Base-by-base conservation (phyloP, 306 rosid genomes). In the Prinsepia uniflora region DNA sequence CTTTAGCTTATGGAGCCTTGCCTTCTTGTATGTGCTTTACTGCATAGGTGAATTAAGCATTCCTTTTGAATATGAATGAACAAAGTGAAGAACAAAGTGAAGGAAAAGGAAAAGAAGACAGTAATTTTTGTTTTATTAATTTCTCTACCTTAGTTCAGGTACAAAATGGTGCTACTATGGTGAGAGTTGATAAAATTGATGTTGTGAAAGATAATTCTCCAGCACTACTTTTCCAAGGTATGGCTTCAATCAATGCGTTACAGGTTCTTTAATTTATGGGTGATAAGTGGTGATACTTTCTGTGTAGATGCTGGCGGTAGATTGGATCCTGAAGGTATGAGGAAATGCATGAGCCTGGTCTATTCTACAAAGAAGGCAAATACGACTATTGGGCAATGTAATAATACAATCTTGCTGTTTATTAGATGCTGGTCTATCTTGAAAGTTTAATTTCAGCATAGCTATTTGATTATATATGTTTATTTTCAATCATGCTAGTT, bases 271-370 rank as follows among this genome's bases (percentile, higher is more conserved):
- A 13, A 45, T 40, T 55, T 74, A 60, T 68, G 74, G 44, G 17
- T 71, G 68, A 56, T 63, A 64, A 68, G 56, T 46, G 74, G 57
- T 73, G 20, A 42, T 56, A 65, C 71, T 64, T 82, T 78, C 56
- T 67, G 52, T 81, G 92, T 78, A 93, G 98, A 93, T 80, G 92
- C 90, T 84, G 98, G 98, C 71, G 94, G 92, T 58, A 97, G 98
- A 77, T 90, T 93, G 98, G 82, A 86, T 73, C 97, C 97, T 40
- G 83, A 80, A 55, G 58, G 83, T 56, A 71, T 93, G 61, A 86
- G 98, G 60, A 93, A 90, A 67, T 93, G 98, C 84, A 88, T 93
- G 97, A 93, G 98, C 86, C 80, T 93, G 88, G 98, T 96, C 15
- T 93, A 88, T 78, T 93, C 98, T 15, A 85, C 98, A 54, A 93